Evolutionary conservation across 148 eudicot genomes (phyloP), one percentile per base, ranked within the genome.

Genomic region (Cornus controversa): DNA sequence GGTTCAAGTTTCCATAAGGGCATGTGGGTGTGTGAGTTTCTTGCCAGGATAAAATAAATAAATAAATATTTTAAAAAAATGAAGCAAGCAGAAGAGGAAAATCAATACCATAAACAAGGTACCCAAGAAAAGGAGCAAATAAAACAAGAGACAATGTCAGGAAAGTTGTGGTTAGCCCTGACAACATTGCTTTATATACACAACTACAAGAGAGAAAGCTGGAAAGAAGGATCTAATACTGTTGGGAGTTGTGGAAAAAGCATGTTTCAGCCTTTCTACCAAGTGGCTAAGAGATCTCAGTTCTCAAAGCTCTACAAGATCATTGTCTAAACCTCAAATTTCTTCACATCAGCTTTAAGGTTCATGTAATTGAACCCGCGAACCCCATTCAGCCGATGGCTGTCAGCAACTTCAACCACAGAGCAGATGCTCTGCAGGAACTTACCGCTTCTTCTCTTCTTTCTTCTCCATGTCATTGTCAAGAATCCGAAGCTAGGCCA

Each of bases 351-450:
- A 77, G 79, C 79, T 81, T 85, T 93, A 16, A 96, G 97, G 70
- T 84, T 90, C 68, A 79, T 84, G 74, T 93, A 91, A 81, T 76
- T 82, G 72, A 87, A 91, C 10, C 92, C 84, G 0, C 87, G 82
- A 80, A 86, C 73, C 58, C 84, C 86, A 70, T 81, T 83, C 75
- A 85, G 47, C 81, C 70, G 69, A 74, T 82, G 84, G 10, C 84
- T 84, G 65, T 87, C 94, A 13, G 88, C 80, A 65, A 91, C 87
- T 66, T 93, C 93, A 29, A 89, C 91, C 70, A 77, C 81, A 40
- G 96, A 89, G 36, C 96, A 95, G 84, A 93, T 85, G 73, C 87
- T 86, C 2, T 95, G 94, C 23, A 88, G 79, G 45, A 83, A 76
- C 64, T 86, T 87, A 31, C 86, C 81, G 25, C 79, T 75, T 74